Conservation (phyloP, 2,329 filamentous ascomycete species). For the Colletotrichum sp. region DNA sequence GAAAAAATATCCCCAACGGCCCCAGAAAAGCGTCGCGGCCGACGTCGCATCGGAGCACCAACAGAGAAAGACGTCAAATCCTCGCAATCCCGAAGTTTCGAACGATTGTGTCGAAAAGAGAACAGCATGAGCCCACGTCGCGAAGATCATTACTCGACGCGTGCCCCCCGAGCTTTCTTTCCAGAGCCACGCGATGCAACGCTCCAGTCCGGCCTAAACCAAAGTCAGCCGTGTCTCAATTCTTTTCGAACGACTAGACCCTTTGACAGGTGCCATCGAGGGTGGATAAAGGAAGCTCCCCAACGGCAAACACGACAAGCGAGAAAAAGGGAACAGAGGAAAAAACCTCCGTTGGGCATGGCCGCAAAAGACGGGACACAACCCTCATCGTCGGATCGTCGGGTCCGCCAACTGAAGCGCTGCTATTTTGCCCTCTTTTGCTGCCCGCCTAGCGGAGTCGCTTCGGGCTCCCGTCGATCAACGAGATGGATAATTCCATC, state of each 20-base stretch:
- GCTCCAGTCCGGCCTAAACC: background rate
- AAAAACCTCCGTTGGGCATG: background rate
- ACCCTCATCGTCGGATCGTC: constrained; percentile 3
- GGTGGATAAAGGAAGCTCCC: background rate
- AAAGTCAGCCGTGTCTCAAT: background rate
- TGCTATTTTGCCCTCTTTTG: background rate
- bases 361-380: background rate
- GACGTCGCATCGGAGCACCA: background rate
- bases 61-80: background rate
- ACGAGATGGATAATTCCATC: background rate
- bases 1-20: background rate
- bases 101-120: background rate
- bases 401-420: background rate
- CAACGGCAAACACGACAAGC: background rate
- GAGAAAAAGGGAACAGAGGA: background rate
- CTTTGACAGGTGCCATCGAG: background rate
- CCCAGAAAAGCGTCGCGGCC: background rate
- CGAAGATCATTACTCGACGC: constrained; percentile 8
- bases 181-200: constrained; percentile 3
- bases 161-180: background rate
- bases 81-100: background rate
- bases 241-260: background rate
- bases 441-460: background rate
- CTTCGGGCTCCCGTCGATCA: background rate
- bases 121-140: background rate